A percentile compares a stretch with the other conserved stretches of the same genome.
These are phyloP conservation scores for Physcomitrium patens DNA, from an alignment of 225 moss, liverwort and hornwort species.

Conservation along the genomic window DNA sequence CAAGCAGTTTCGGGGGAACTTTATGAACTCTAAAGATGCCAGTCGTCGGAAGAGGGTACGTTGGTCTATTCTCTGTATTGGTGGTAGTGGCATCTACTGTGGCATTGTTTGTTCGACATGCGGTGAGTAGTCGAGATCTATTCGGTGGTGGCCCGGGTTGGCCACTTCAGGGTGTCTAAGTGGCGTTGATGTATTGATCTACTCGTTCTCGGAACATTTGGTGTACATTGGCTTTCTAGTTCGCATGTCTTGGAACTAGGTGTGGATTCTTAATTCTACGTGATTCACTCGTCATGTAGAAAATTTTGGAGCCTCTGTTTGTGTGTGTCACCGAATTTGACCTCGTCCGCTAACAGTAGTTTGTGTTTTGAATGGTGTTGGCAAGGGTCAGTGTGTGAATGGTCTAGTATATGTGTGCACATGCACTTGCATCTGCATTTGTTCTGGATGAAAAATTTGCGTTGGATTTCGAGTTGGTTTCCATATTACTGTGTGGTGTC, in stretches of 20 bases:
- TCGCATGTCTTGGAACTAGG: background rate
- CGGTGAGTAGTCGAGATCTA: conserved; percentile 7
- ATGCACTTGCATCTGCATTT: background rate
- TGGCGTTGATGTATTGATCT: background rate
- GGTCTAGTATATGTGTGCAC: background rate
- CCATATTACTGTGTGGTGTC: background rate
- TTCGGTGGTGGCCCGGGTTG: background rate
- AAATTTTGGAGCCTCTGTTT: background rate
- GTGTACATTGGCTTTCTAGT: background rate
- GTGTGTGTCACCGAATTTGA: background rate
- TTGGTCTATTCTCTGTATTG: background rate
- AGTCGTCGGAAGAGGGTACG: conserved; percentile 28
- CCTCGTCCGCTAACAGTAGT: background rate
- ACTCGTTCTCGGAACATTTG: background rate
- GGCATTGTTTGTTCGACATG: background rate
- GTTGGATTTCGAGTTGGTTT: background rate
- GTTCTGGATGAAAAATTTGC: background rate
- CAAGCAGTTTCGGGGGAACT: conserved; percentile 29
- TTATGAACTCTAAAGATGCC: background rate
- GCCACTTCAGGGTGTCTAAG: background rate
- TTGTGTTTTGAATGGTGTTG: background rate
- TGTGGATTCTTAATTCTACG: background rate
- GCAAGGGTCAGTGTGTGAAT: background rate
- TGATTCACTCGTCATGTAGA: background rate
- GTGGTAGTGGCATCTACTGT: background rate